These are phyloP conservation scores for Cytidiella melzeri DNA, from an alignment of 768 basidiomycete species.

Conservation along the genomic window DNA sequence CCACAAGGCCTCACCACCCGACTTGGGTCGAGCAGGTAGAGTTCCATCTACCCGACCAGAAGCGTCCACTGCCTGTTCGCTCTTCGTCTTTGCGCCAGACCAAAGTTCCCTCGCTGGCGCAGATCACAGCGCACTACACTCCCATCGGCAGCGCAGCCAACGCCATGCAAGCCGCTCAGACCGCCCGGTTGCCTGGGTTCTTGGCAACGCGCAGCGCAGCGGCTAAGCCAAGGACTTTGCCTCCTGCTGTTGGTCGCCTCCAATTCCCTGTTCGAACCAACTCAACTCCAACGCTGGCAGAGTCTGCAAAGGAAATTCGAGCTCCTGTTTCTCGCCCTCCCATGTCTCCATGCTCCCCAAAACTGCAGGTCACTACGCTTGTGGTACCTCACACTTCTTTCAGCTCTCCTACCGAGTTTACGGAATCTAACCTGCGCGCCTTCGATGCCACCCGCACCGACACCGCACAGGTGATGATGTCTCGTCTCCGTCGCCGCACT, in stretches of 20 bases:
- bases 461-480: conserved; percentile 60
- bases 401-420: conserved; percentile 40
- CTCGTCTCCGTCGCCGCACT: conserved; percentile 53
- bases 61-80: conserved; percentile 9
- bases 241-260: conserved; percentile 22
- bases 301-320: conserved; percentile 17
- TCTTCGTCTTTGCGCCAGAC: conserved; percentile 19
- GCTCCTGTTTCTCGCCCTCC: conserved; percentile 25
- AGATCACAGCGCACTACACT: conserved; percentile 61
- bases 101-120: conserved; percentile 63
- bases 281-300: conserved; percentile 9
- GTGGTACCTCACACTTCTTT: conserved; percentile 41
- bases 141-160: conserved; percentile 11
- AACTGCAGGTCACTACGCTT: conserved; percentile 42
- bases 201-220: conserved; percentile 11
- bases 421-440: conserved; percentile 45
- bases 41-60: conserved; percentile 37
- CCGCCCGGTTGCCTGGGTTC: conserved; percentile 31
- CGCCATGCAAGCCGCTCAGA: conserved; percentile 7
- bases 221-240: conserved; percentile 15
- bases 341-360: conserved; percentile 34
- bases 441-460: conserved; percentile 47
- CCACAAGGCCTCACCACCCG: conserved; percentile 19
- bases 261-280: conserved; percentile 21
- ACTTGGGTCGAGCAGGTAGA: conserved; percentile 68